phyloP scores from a whole-genome alignment of 2,329 filamentous ascomycete species.

The Coniochaeta pulveracea region DNA sequence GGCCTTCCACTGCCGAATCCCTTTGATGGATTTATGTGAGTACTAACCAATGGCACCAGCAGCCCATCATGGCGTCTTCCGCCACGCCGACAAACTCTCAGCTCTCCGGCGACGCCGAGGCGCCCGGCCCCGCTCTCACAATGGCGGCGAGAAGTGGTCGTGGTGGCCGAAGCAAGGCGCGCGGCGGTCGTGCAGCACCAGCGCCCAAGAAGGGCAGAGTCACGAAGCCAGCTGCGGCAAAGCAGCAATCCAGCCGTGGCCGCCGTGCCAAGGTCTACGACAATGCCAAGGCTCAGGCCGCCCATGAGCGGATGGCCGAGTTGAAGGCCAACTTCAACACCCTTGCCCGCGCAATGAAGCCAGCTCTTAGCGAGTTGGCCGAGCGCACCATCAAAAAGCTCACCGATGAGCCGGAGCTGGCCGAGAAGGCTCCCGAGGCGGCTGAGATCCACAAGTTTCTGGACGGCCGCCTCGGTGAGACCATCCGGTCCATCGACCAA shows the following conservation, averaged over 20 bases:
- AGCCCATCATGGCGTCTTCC: too few species aligned
- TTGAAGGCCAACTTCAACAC: constrained; percentile 54
- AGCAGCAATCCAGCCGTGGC: constrained; percentile 26
- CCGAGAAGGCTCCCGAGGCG: constrained; percentile 44
- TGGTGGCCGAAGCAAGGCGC: constrained; percentile 10
- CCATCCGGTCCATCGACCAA: constrained; percentile 13
- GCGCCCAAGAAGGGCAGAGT: constrained; percentile 10
- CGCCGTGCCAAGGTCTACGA: constrained; percentile 45
- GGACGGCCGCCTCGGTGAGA: constrained; percentile 26
- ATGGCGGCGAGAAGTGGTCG: constrained; percentile 13
- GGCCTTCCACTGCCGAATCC: too few species aligned
- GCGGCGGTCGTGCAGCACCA: constrained; percentile 7
- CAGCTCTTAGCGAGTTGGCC: constrained; percentile 53
- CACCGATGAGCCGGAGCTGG: constrained; percentile 37
- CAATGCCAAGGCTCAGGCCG: constrained; percentile 41
- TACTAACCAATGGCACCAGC: too few species aligned
- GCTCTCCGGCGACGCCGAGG: background rate
- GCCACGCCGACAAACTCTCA: constrained; percentile 1
- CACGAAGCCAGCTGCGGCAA: constrained; percentile 20
- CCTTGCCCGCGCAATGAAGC: constrained; percentile 51
- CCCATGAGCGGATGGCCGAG: constrained; percentile 53
- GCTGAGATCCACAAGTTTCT: constrained; percentile 38
- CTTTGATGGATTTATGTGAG: too few species aligned
- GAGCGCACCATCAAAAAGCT: constrained; percentile 47
- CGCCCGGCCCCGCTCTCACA: too few species aligned